Evolutionary conservation across 1,139 yeast genomes (phyloP), one percentile per base, ranked within the genome.

Genomic region (Yamadazyma atmosphaerica): DNA sequence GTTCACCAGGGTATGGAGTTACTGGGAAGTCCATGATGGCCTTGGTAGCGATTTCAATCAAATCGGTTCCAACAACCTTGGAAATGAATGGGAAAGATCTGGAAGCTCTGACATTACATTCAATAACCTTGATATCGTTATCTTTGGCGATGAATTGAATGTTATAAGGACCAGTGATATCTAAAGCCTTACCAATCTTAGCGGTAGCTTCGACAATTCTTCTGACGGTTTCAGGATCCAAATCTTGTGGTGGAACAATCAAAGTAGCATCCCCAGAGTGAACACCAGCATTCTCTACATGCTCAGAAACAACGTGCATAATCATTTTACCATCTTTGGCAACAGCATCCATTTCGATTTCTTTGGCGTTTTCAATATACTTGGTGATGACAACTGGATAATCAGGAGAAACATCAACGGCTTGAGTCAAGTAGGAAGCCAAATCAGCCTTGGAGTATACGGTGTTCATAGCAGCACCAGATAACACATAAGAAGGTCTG

Each of bases 381-480:
- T 92, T 92, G 65, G 98, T 89, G 57, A 92, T 86, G 41, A 92
- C 98, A 48, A 92, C 98, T 27, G 98, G 98, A 65, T 90, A 88
- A 58, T 92, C 98, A 51, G 95, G 95, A 38, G 98, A 90, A 49
- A 92, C 98, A 53, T 89, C 96, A 41, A 87, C 96, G 39, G 98
- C 98, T 63, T 90, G 96, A 47, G 86, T 79, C 63, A 92, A 76
- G 65, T 89, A 88, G 32, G 86, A 79, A 35, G 87, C 95, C 59
- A 92, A 77, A 61, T 92, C 98, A 52, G 85, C 92, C 60, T 81
- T 80, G 32, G 95, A 83, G 69, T 88, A 88, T 42, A 90, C 96
- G 26, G 96, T 89, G 68, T 88, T 89, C 98, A 92, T 92, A 44
- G 98, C 98, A 54, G 98, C 98, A 72, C 98, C 98, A 38, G 98